Base-by-base conservation (phyloP, 106 monocot genomes). In the Agapanthus africanus region DNA sequence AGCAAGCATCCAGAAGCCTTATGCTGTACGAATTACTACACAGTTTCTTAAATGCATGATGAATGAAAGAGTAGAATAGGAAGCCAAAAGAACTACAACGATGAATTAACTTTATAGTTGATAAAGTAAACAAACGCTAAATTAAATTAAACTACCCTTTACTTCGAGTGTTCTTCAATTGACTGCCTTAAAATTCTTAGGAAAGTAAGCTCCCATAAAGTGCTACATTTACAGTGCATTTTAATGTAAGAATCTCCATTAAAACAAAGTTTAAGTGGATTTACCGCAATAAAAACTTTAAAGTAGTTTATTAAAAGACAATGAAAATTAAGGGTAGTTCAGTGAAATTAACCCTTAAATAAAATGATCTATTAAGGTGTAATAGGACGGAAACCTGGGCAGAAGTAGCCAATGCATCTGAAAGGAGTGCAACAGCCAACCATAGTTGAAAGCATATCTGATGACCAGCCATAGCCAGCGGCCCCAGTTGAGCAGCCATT, bases 361-460 rank as follows among this genome's bases (percentile, higher is more conserved):
- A n/a, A n/a, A n/a, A n/a, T n/a, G n/a, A n/a, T n/a, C n/a, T n/a
- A n/a, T n/a, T n/a, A n/a, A n/a, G n/a, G n/a, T n/a, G n/a, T n/a
- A n/a, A n/a, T n/a, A n/a, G n/a, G n/a, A n/a, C n/a, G 34, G 4
- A 28, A 71, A 88, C 95, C 91, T 95, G 95, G 16, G 90, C 92
- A 70, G 99, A 99, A 67, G 85, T 72, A 76, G 97, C 97, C 71
- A 92, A 76, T 67, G 97, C 97, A 85, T 99, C 97, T 42, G 92
- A 87, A 75, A 92, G 87, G 27, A 99, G 82, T 66, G 92, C 92
- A 65, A 99, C 97, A 73, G 97, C 92, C 69, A 99, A 69, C 97
- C 97, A 99, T 50, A 99, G 80, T 81, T 99, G 92, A 68, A 92
- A 76, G 66, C 97, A 99, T 72, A 99, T 93, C 64, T 99, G 97